These are phyloP conservation scores for Aspergillus pseudoviridinutans DNA, from an alignment of 2,329 filamentous ascomycete genomes.

Conservation along the genomic window DNA sequence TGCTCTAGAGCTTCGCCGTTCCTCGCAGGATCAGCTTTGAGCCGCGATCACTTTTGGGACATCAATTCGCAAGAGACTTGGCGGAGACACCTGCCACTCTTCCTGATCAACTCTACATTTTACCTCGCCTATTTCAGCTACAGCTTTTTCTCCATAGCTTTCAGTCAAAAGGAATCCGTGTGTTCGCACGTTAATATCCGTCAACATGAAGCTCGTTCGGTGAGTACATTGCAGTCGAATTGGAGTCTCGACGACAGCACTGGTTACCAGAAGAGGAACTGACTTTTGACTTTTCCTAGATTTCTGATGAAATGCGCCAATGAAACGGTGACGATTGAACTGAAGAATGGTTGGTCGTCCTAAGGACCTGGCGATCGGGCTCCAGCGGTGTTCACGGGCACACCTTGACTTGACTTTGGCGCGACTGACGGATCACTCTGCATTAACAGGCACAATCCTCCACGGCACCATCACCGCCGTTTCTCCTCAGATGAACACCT, in stretches of 20 bases:
- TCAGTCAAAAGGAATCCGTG: not conserved
- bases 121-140: not conserved
- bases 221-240: conserved; percentile 47
- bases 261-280: conserved; percentile 4
- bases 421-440: not conserved
- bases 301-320: conserved; percentile 99
- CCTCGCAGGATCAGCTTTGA: conserved; percentile 8
- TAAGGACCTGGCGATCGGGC: not conserved
- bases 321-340: conserved; percentile 95
- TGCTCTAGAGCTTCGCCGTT: conserved; percentile 13
- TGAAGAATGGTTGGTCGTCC: conserved; percentile 78
- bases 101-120: not conserved
- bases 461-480: conserved; percentile 96
- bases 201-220: conserved; percentile 95
- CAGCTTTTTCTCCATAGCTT: not conserved
- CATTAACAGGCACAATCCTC: conserved; percentile 73
- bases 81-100: not conserved
- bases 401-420: not conserved
- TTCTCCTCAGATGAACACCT: conserved; percentile 97
- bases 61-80: conserved; percentile 3
- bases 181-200: not conserved
- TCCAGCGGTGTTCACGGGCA: not conserved
- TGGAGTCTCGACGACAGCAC: conserved; percentile 3
- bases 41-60: conserved; percentile 9
- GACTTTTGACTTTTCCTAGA: conserved; percentile 47